Percentiles rank a stretch among this genome's conserved stretches.
Evolutionary conservation across 164 flowering plant genomes (phyloP).

Genomic region (Echeveria elegans): DNA sequence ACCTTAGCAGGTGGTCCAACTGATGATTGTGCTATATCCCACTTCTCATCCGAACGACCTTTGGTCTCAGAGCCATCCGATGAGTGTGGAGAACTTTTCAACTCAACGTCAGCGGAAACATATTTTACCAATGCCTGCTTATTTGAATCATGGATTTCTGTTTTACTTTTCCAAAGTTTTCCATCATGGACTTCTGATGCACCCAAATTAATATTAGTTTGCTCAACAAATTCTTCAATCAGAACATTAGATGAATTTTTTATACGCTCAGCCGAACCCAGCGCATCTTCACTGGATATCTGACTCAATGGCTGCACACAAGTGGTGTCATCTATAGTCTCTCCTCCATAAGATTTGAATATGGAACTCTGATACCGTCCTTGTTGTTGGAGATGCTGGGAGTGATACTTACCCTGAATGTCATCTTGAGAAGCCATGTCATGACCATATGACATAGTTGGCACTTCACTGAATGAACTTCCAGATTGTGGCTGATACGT

Average conservation of each 20-base stretch:
- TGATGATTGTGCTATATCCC: conserved; percentile 51
- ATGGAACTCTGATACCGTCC: conserved; percentile 12
- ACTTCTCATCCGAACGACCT: conserved; percentile 73
- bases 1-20: conserved; percentile 22
- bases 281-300: conserved; percentile 33
- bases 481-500: conserved; percentile 21
- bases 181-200: conserved; percentile 31
- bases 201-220: conserved; percentile 35
- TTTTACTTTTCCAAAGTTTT: conserved; percentile 11
- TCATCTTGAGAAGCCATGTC: conserved; percentile 22
- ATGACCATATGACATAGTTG: conserved; percentile 12
- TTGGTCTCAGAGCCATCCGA: conserved; percentile 36
- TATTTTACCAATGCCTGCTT: conserved; percentile 10
- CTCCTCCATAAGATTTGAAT: conserved; percentile 17
- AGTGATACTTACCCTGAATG: conserved; percentile 19
- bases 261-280: conserved; percentile 49
- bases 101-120: conserved; percentile 23
- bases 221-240: conserved; percentile 58
- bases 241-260: conserved; percentile 44
- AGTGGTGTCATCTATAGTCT: conserved; percentile 13
- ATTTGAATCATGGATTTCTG: conserved; percentile 18
- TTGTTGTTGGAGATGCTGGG: conserved; percentile 11
- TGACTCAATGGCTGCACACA: conserved; percentile 17
- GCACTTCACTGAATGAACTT: conserved; percentile 19
- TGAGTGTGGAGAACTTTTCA: conserved; percentile 29